Conservation (phyloP, 805 yeast genomes). For the fission yeast (Schizosaccharomyces pombe) region DNA sequence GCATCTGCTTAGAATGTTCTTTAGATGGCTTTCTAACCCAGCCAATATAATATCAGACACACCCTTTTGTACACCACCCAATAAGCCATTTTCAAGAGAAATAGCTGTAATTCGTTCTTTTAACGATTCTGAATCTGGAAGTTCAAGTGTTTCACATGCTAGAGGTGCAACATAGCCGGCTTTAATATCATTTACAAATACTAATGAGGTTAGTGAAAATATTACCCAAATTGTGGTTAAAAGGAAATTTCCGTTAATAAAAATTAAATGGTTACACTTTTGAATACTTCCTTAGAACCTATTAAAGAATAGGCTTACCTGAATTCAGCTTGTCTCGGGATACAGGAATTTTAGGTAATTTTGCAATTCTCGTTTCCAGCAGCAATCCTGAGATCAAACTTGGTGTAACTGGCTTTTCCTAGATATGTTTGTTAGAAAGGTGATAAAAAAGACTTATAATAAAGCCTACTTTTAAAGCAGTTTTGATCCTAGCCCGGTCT, state of each 20-base stretch:
- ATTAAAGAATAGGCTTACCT: constrained; percentile 7
- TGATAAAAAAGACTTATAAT: not conserved
- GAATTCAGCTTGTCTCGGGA: constrained; percentile 18
- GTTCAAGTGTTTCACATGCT: constrained; percentile 49
- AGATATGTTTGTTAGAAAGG: not conserved
- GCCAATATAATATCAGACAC: constrained; percentile 52
- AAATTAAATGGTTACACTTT: not conserved
- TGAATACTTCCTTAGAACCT: too few species aligned
- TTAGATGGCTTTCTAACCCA: constrained; percentile 62
- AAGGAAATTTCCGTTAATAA: too few species aligned
- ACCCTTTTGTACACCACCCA: constrained; percentile 56
- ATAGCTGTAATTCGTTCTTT: constrained; percentile 52
- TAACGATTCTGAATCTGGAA: constrained; percentile 58
- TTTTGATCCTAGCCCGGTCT: not conserved
- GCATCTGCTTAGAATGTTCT: not conserved
- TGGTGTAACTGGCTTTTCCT: not conserved
- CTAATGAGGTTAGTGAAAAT: constrained; percentile 4
- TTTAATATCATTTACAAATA: constrained; percentile 81
- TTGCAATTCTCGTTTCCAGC: constrained; percentile 21
- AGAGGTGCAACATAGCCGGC: constrained; percentile 67
- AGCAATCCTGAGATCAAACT: not conserved
- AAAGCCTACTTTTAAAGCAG: not conserved
- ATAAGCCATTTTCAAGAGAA: constrained; percentile 70
- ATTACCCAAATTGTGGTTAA: not conserved
- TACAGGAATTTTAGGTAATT: constrained; percentile 68